These are phyloP conservation scores for Suillus luteus DNA, from an alignment of 768 basidiomycete species.

Conservation along the genomic window DNA sequence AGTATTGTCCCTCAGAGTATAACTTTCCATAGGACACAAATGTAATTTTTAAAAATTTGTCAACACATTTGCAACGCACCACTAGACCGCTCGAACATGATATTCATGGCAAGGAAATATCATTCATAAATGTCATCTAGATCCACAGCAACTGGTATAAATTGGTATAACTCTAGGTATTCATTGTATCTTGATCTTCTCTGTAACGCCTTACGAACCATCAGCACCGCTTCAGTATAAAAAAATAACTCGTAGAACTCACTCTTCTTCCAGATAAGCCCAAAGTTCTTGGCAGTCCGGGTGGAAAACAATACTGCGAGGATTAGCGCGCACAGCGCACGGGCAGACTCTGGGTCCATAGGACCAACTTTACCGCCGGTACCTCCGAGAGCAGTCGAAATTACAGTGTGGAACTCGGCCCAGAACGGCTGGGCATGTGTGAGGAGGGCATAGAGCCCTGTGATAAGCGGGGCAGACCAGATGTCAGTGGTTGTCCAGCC, in stretches of 20 bases:
- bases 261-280: conserved; percentile 26
- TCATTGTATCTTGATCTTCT: conserved; percentile 34
- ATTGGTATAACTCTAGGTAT: not conserved
- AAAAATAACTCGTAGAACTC: not conserved
- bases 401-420: conserved; percentile 55
- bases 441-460: conserved; percentile 76
- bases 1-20: no score
- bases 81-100: not conserved
- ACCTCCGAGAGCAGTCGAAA: conserved; percentile 50
- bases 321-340: conserved; percentile 71
- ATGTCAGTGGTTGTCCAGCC: conserved; percentile 88
- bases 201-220: conserved; percentile 12
- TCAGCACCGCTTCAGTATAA: conserved; percentile 3
- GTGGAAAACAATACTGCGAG: conserved; percentile 61
- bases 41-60: no score
- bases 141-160: not conserved
- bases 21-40: no score
- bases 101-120: not conserved
- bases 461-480: conserved; percentile 82
- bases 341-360: conserved; percentile 63
- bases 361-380: conserved; percentile 39
- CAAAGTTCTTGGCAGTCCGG: conserved; percentile 68
- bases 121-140: not conserved
- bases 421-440: conserved; percentile 89
- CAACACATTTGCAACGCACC: not conserved